Evolutionary conservation across 2,329 filamentous ascomycete genomes (phyloP).

Genomic region (Tolypocladium guangdongense): DNA sequence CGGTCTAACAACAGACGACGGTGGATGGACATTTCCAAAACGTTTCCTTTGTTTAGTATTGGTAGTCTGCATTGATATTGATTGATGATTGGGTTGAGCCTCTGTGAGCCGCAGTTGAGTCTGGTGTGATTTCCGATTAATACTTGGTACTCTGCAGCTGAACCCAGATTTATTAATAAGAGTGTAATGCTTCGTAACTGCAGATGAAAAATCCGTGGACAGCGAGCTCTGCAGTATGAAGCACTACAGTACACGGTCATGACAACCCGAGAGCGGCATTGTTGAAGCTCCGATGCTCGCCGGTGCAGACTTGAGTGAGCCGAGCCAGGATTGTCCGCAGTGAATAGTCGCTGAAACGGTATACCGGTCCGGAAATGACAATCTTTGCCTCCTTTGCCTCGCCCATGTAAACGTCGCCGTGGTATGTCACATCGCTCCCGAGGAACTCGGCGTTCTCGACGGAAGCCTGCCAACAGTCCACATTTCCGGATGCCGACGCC

Average conservation of each 20-base stretch:
- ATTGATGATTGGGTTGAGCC: no score
- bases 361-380: slow-evolving; percentile 1
- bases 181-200: no score
- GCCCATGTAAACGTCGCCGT: slow-evolving; percentile 1
- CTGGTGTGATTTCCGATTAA: no score
- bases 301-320: no score
- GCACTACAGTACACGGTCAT: no score
- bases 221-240: no score
- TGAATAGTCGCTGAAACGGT: neutral
- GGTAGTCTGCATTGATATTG: neutral
- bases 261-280: no score
- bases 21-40: neutral
- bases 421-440: neutral
- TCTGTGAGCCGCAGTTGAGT: no score
- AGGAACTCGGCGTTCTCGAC: slow-evolving; percentile 2
- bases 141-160: no score
- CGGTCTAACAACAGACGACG: neutral
- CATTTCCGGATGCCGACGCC: slow-evolving; percentile 5
- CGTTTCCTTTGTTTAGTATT: neutral
- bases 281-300: no score
- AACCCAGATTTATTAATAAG: no score
- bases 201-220: no score
- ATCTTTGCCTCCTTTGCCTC: slow-evolving; percentile 1
- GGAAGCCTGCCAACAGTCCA: neutral
- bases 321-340: neutral